Evolutionary conservation across 2,329 filamentous ascomycete species (phyloP).

Genomic region (Trichoderma lentiforme): DNA sequence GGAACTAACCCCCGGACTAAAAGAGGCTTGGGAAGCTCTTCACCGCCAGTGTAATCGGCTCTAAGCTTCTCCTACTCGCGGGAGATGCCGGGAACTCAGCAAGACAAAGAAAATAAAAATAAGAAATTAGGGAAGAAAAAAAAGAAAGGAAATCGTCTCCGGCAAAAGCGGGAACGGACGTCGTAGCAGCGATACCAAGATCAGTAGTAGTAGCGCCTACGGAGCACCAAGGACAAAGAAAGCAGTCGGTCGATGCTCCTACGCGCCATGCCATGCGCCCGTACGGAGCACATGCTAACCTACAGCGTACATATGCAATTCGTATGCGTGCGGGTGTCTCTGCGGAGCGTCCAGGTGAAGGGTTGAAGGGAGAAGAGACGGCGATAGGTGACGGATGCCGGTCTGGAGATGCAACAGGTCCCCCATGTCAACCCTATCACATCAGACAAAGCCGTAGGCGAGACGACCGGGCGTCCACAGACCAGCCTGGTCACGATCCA

Average conservation of each 20-base stretch:
- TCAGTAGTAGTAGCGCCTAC: background rate
- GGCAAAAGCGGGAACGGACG: conserved; percentile 11
- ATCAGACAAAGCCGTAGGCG: conserved; percentile 8
- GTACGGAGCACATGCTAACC: conserved; percentile 4
- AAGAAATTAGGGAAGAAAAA: background rate
- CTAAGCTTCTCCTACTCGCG: conserved; percentile 1
- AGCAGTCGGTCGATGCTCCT: background rate
- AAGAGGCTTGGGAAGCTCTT: conserved; percentile 13
- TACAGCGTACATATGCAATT: background rate
- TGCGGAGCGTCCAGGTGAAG: background rate
- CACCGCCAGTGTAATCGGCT: conserved; percentile 18
- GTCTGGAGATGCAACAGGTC: background rate
- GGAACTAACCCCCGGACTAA: background rate
- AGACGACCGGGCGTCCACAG: conserved; percentile 2
- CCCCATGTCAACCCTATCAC: conserved; percentile 1
- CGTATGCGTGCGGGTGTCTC: conserved; percentile 5
- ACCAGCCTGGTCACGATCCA: conserved; percentile 4
- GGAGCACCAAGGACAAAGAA: background rate
- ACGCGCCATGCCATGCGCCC: conserved; percentile 8
- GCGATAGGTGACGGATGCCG: background rate
- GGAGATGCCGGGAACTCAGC: background rate
- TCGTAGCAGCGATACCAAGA: background rate
- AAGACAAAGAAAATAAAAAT: background rate
- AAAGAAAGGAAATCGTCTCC: background rate
- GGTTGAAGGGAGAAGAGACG: background rate